Evolutionary conservation across 2,329 filamentous ascomycete species (phyloP), one percentile per base, ranked within the genome.

Genomic region (Colletotrichum liaoningense): DNA sequence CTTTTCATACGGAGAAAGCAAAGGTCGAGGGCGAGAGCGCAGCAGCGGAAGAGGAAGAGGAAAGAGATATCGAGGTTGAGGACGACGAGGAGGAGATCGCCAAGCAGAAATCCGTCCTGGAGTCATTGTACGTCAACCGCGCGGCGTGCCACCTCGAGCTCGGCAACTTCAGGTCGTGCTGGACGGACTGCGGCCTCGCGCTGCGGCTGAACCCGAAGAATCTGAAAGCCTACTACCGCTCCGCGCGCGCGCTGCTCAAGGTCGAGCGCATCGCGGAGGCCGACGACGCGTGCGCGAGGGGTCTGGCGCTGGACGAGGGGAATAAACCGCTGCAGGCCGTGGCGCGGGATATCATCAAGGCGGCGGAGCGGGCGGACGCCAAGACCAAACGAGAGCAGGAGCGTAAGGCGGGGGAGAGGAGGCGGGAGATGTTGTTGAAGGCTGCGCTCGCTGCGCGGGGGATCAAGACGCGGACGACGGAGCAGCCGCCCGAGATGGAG

Each of bases 221-320:
- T 81, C 82, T 97, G 79, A 99, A 99, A 85, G 96, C 97, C 1
- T 95, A 92, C 84, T 99, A 97, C 84, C 93, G 97, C 75, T 95
- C 93, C 68, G 90, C 93, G 2, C 88, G 88, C 73, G 96, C 97
- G 4, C 89, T 97, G 69, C 86, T 97, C 30, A 91, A 92, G 1
- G 90, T 98, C 19, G 93, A 94, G 81, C 94, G 94, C 79, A 86
- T 97, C 69, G 82, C 85, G 26, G 95, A 98, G 84, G 95, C 97
- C 2, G 89, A 92, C 76, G 95, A 97, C 81, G 92, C 94, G 5
- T 95, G 93, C 79, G 85, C 88, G 5, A 89, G 91, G 5, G 97
- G 95, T 0, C 86, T 98, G 2, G 86, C 87, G 2, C 82, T 97
- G n/a, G 95, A 97, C 75, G 81, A 88, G 3, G 80, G 83, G 14